Evolutionary conservation across 768 basidiomycete species (phyloP), one percentile per base, ranked within the genome.

Genomic region (Phlebiopsis gigantea): DNA sequence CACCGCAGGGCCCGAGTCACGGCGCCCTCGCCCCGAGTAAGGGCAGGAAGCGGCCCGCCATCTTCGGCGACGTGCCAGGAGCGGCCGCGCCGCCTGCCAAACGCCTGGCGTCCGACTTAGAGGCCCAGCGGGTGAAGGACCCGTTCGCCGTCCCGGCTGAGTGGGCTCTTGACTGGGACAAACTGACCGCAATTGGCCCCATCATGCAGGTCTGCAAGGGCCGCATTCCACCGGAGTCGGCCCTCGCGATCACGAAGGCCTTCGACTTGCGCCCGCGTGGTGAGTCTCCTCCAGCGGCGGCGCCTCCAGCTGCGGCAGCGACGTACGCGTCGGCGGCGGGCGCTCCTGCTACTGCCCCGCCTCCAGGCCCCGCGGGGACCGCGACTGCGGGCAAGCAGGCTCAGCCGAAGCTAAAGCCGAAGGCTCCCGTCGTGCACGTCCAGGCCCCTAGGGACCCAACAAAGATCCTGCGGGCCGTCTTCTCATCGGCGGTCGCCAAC

Each of bases 181-280:
- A 25, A 25, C 5, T 48, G 6, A 25, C 5, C 22, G 46, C 46
- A 5, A 48, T 48, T n/a, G n/a, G 10, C 10, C 46, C 46, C 5
- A 15, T 44, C 6, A 44, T 44, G 43, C 7, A 44, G 6, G 43
- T 21, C 7, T 44, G 43, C 17, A 15, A 44, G 6, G 43, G 43
- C 5, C 43, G 43, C 43, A 44, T 44, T 15, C 43, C 43, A 21
- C 43, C 22, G 6, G 52, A 53, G 41, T 31, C 41, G 14, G 52
- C 52, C n/a, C 52, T 53, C n/a, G 34, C 52, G 12, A n/a, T 53
- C n/a, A 53, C 52, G 8, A 53, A 53, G 52, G 31, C 34, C 52
- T 53, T 53, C 41, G 34, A 42, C 8, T 51, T 51, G n/a, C 49
- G 29, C 26, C 26, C 8, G 28, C 49, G 49, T 4, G 25, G 17